phyloP scores from a whole-genome alignment of 495 filamentous ascomycete species.

The Xylaria bambusicola region DNA sequence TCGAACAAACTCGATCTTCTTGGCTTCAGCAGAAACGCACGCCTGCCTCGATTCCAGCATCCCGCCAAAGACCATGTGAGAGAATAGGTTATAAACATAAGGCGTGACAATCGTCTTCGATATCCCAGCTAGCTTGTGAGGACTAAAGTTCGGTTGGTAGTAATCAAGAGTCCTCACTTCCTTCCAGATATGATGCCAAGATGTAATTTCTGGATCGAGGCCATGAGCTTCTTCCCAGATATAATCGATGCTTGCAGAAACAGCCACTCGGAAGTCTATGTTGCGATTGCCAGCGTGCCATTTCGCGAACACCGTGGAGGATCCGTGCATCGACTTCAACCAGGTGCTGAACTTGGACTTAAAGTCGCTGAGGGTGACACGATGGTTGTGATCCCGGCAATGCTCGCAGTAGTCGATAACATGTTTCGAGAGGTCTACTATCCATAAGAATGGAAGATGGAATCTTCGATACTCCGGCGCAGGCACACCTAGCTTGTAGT shows the following conservation, averaged over 20 bases:
- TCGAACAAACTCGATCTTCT: conserved; percentile 19
- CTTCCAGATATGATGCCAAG: conserved; percentile 23
- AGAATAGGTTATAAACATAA: conserved; percentile 64
- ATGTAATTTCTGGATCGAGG: conserved; percentile 27
- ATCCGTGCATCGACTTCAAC: conserved; percentile 46
- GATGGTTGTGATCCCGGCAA: conserved; percentile 26
- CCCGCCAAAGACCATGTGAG: conserved; percentile 59
- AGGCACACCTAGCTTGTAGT: conserved; percentile 61
- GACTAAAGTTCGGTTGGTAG: conserved; percentile 11
- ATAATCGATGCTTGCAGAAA: conserved; percentile 60
- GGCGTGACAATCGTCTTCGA: conserved; percentile 65
- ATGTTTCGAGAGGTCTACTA: conserved; percentile 67
- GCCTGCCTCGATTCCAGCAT: conserved; percentile 38
- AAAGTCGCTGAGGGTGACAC: conserved; percentile 56
- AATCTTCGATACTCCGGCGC: conserved; percentile 60
- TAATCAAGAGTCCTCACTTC: conserved; percentile 17
- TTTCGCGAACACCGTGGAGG: conserved; percentile 34
- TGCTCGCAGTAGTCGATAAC: conserved; percentile 61
- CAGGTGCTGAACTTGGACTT: conserved; percentile 54
- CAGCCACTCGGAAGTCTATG: conserved; percentile 58
- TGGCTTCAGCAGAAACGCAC: conserved; percentile 6
- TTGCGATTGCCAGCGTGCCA: conserved; percentile 53
- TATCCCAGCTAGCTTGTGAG: conserved; percentile 6
- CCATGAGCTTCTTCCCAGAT: conserved; percentile 63
- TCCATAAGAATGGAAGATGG: conserved; percentile 63